These are phyloP conservation scores for Isatis lusitanica DNA, from an alignment of 441 rosid species.

Conservation along the genomic window DNA sequence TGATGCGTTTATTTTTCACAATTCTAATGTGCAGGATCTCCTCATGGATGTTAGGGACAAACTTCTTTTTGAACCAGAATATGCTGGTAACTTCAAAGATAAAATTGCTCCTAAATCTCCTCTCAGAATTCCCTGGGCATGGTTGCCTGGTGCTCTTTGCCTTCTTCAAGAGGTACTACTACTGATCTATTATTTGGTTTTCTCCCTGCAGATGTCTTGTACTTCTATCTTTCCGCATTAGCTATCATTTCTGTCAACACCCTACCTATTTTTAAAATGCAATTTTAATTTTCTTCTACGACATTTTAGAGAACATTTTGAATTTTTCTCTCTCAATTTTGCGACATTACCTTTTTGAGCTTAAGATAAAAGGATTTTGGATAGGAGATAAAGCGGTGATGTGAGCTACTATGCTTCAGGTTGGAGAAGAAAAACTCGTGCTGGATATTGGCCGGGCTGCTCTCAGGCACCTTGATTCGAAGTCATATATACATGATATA, in stretches of 20 bases:
- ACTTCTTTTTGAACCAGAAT: conserved; percentile 91
- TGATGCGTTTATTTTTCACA: not conserved
- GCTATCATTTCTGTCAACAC: not conserved
- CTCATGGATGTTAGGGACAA: conserved; percentile 91
- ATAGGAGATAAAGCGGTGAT: conserved; percentile 28
- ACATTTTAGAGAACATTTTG: not conserved
- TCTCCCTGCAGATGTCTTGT: conserved; percentile 9
- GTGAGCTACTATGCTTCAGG: conserved; percentile 51
- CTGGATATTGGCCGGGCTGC: conserved; percentile 77
- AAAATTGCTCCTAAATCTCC: conserved; percentile 75
- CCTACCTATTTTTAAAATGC: conserved; percentile 10
- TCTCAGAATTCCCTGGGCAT: conserved; percentile 75
- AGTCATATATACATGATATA: conserved; percentile 77
- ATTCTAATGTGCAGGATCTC: conserved; percentile 53
- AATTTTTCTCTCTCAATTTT: conserved; percentile 13
- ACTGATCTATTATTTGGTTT: not conserved
- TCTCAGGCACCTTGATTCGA: conserved; percentile 75
- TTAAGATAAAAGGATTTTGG: conserved; percentile 3
- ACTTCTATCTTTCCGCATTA: conserved; percentile 8
- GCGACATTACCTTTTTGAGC: conserved; percentile 6
- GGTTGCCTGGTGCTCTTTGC: conserved; percentile 92
- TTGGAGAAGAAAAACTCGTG: conserved; percentile 86
- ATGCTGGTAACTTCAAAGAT: conserved; percentile 81
- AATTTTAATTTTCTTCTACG: conserved; percentile 7
- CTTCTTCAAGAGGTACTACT: conserved; percentile 87